These are phyloP conservation scores for Marasmius oreades DNA, from an alignment of 1,284 basidiomycete genomes.

Conservation along the genomic window DNA sequence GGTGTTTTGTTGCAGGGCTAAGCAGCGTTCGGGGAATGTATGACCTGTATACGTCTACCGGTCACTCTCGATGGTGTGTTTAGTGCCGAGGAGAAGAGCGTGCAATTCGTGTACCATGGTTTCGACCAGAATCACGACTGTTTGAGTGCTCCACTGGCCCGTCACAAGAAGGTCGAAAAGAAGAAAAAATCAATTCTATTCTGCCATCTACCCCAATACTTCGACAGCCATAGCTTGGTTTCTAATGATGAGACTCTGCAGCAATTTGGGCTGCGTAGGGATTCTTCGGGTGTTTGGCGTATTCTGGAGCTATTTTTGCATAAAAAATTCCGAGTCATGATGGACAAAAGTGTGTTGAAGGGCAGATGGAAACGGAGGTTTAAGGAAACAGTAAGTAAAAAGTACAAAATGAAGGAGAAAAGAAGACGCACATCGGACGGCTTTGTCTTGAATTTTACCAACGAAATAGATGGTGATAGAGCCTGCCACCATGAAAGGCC, in stretches of 20 bases:
- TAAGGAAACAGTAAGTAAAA: not conserved
- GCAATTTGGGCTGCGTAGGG: constrained; percentile 76
- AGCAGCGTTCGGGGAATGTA: no score
- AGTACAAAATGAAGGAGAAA: not conserved
- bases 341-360: constrained; percentile 7
- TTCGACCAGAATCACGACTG: no score
- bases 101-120: no score
- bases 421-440: constrained; percentile 52
- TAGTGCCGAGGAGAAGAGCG: no score
- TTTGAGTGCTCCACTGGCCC: no score
- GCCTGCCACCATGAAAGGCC: constrained; percentile 71
- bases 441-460: constrained; percentile 57
- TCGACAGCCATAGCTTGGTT: not conserved
- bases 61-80: no score
- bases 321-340: no score
- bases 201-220: not conserved
- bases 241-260: constrained; percentile 32
- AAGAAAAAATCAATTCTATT: not conserved
- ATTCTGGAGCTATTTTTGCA: constrained; percentile 52
- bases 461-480: constrained; percentile 64
- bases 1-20: no score
- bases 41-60: no score
- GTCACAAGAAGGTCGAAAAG: no score
- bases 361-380: constrained; percentile 11
- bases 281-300: constrained; percentile 72